Evolutionary conservation across 2,329 filamentous ascomycete genomes (phyloP), one percentile per base, ranked within the genome.

Genomic region (Aureobasidium pullulans): DNA sequence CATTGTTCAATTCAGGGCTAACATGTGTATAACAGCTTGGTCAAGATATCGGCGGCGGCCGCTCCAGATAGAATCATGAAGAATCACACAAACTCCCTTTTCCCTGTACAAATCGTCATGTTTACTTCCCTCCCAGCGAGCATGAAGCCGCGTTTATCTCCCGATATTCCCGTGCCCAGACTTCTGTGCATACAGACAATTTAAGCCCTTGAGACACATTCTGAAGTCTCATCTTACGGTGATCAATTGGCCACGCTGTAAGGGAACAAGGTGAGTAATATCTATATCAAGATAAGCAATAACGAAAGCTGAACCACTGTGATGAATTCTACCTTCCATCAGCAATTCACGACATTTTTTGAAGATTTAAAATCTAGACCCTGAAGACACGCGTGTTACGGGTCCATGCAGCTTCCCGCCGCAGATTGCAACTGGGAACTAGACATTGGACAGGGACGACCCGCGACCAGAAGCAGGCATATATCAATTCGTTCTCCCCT

Each of bases 1-100:
- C 39, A 52, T 11, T 36, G n/a, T 46, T 31, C 13, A 50, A 32
- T 31, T 5, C 58, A 56, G 28, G 61, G 32, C 63, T 50, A 11
- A 57, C 43, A 16, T 57, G 57, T 62, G 48, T 64, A 59, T 67
- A 57, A 52, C 61, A 71, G 71, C 63, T 79, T 50, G 77, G 78
- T 6, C 78, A 80, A 66, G 78, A 81, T 63, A 79, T 81, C 64
- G 78, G 77, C 32, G 77, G 78, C 62, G 78, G 77, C 10, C 68
- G 76, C 54, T 67, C 71, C 60, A 70, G 72, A 66, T 76, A 67
- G 64, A 47, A 40, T 11, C 2, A n/a, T 28, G 6, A 16, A 53
- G 9, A 53, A 53, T 19, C 36, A 42, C 13, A 52, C 8, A 9
- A 8, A 23, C 49, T 11, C 3, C 23, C 5, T 40, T 52, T 40